These are phyloP conservation scores for Fusarium burgessii DNA, from an alignment of 2,329 filamentous ascomycete species.

Conservation along the genomic window DNA sequence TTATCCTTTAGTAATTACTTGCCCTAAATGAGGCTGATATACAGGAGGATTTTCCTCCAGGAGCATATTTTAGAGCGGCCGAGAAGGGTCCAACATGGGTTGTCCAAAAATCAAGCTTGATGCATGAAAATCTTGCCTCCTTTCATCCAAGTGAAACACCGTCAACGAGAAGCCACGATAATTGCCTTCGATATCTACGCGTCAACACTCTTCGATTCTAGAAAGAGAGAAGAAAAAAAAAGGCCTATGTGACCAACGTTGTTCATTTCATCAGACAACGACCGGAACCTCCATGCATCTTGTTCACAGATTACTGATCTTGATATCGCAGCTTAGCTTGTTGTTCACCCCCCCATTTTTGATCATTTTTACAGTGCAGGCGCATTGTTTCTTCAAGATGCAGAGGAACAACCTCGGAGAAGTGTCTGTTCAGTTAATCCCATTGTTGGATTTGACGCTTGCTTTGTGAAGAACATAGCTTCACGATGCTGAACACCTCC, in stretches of 20 bases:
- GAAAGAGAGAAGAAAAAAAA: background rate
- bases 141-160: constrained; percentile 24
- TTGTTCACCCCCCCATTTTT: background rate
- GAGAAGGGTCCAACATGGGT: background rate
- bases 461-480: background rate
- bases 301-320: background rate
- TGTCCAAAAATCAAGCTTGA: constrained; percentile 17
- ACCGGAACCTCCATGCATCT: background rate
- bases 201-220: constrained; percentile 14
- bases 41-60: no score
- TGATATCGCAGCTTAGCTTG: background rate
- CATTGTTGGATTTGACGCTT: background rate
- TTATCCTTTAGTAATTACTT: background rate
- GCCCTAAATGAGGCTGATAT: background rate
- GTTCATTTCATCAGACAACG: background rate
- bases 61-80: no score
- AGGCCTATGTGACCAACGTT: background rate
- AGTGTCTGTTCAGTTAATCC: constrained; percentile 4
- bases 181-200: constrained; percentile 7
- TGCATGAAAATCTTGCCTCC: constrained; percentile 12
- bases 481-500: background rate
- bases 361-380: background rate
- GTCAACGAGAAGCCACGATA: background rate
- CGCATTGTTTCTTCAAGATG: background rate
- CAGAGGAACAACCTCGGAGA: background rate